Evolutionary conservation across 2,329 filamentous ascomycete genomes (phyloP).

Genomic region (Diaporthe citriasiana): DNA sequence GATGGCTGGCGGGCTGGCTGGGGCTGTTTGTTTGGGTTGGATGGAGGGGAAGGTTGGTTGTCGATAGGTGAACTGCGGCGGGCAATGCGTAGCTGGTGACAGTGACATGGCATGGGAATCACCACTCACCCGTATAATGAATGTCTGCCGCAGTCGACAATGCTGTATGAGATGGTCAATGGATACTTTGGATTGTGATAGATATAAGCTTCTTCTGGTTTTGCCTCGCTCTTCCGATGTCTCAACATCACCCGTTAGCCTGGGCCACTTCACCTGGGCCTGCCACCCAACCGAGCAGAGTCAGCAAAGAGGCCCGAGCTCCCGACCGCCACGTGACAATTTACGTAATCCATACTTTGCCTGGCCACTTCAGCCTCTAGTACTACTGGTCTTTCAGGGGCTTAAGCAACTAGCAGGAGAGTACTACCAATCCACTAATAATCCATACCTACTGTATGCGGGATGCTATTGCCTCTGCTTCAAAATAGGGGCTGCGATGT

Average conservation of each 20-base stretch:
- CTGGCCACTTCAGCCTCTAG: not conserved
- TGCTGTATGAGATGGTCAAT: slow-evolving; percentile 43
- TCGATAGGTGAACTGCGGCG: not conserved
- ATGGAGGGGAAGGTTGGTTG: slow-evolving; percentile 32
- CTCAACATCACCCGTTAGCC: slow-evolving; percentile 36
- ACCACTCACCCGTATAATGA: slow-evolving; percentile 43
- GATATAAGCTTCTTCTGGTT: slow-evolving; percentile 41
- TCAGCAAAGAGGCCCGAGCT: slow-evolving; percentile 31
- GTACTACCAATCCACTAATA: not conserved
- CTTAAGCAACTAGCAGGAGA: not conserved
- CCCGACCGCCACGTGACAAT: slow-evolving; percentile 5
- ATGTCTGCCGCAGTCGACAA: slow-evolving; percentile 39
- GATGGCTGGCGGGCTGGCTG: slow-evolving; percentile 20
- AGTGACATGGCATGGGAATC: not conserved
- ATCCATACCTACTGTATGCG: too few relatives aligned
- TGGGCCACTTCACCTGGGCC: slow-evolving; percentile 17
- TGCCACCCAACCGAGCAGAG: slow-evolving; percentile 17
- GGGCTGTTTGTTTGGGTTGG: slow-evolving; percentile 29
- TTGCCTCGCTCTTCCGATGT: slow-evolving; percentile 32
- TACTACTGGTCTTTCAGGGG: not conserved
- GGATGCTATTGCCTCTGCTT: not conserved
- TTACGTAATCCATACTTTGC: slow-evolving; percentile 8
- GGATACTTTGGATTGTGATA: slow-evolving; percentile 43
- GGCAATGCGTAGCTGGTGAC: slow-evolving; percentile 1
- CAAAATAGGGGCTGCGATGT: slow-evolving; percentile 18